phyloP scores from a whole-genome alignment of 1,139 yeast genomes.

The Taphrina communis region DNA sequence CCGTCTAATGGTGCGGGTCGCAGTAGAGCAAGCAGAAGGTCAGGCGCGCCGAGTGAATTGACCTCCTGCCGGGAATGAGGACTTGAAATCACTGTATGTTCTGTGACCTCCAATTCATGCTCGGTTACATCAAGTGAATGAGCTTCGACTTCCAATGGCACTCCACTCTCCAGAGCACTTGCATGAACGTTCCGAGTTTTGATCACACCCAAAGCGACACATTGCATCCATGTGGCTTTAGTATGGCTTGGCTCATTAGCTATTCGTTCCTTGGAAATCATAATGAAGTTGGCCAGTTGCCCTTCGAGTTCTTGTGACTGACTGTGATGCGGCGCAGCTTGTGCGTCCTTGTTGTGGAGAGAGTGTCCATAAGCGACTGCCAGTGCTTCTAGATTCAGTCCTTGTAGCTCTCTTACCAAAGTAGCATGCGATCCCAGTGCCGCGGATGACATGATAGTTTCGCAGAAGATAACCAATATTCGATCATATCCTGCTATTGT shows the following conservation, averaged over 20 bases:
- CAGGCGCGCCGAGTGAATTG: background rate
- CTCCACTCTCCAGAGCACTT: background rate
- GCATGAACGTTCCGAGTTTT: background rate
- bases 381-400: background rate
- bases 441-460: background rate
- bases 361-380: background rate
- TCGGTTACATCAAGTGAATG: background rate
- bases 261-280: background rate
- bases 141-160: background rate
- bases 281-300: constrained; percentile 12
- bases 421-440: background rate
- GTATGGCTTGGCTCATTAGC: background rate
- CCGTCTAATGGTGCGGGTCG: background rate
- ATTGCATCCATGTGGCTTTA: constrained; percentile 9
- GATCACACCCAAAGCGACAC: background rate
- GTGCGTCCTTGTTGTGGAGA: too few relatives aligned
- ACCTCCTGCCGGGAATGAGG: background rate
- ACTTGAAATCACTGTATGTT: too few relatives aligned
- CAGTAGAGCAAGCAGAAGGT: background rate
- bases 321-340: too few relatives aligned
- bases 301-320: background rate
- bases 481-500: background rate
- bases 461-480: background rate
- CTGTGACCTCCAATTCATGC: background rate
- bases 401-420: background rate